These are phyloP conservation scores for Fusarium subglutinans DNA, from an alignment of 2,329 filamentous ascomycete genomes.

Conservation along the genomic window DNA sequence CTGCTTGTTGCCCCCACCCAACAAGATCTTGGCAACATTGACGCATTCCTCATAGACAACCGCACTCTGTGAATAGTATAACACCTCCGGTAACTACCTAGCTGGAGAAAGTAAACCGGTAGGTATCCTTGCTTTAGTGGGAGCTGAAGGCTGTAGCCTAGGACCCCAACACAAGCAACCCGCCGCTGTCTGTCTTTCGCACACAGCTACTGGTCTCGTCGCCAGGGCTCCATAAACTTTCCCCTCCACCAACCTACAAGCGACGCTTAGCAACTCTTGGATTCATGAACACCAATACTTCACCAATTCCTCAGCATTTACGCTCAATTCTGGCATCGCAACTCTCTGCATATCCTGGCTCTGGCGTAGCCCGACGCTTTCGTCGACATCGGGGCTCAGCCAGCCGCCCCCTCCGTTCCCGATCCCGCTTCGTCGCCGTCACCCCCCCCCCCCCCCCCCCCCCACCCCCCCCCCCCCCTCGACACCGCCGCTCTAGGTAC, in stretches of 20 bases:
- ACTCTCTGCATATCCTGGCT: slow-evolving; percentile 18
- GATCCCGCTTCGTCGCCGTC: slow-evolving; percentile 33
- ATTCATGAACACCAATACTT: slow-evolving; percentile 41
- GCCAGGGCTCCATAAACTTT: slow-evolving; percentile 19
- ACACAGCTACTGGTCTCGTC: slow-evolving; percentile 5
- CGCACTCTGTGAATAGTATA: slow-evolving; percentile 1
- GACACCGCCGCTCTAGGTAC: slow-evolving; percentile 32
- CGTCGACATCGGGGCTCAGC: slow-evolving; percentile 35
- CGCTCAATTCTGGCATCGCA: slow-evolving; percentile 27
- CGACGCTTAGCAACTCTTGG: slow-evolving; percentile 18
- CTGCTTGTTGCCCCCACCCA: slow-evolving; percentile 29
- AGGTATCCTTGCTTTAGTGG: slow-evolving; percentile 21
- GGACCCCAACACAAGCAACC: slow-evolving; percentile 17
- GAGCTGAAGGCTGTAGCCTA: slow-evolving; percentile 25
- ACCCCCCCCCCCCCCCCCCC: slow-evolving; percentile 31
- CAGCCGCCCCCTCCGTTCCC: slow-evolving; percentile 30
- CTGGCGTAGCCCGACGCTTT: slow-evolving; percentile 36
- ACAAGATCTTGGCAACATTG: slow-evolving; percentile 37
- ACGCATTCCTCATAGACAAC: slow-evolving; percentile 19
- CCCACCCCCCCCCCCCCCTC: slow-evolving; percentile 29
- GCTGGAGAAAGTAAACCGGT: not conserved
- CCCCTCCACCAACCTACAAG: slow-evolving; percentile 18
- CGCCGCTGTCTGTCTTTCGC: slow-evolving; percentile 14
- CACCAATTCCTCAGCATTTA: slow-evolving; percentile 27
- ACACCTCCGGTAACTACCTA: not conserved